phyloP scores from a whole-genome alignment of 805 yeast genomes.

The Hanseniaspora guilliermondii region DNA sequence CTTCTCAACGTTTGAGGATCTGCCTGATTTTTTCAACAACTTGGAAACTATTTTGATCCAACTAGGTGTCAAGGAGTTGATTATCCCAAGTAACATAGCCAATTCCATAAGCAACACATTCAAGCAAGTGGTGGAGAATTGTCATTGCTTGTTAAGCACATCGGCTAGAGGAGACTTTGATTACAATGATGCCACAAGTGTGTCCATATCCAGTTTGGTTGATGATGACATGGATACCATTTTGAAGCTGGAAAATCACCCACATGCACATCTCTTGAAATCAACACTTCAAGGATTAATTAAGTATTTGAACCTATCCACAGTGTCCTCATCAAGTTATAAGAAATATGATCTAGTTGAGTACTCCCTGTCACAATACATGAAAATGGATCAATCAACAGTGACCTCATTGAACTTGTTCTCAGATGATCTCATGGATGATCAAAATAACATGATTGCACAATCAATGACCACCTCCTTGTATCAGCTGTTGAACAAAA shows the following conservation, averaged over 20 bases:
- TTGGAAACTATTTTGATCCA: slow-evolving; percentile 79
- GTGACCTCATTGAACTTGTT: slow-evolving; percentile 76
- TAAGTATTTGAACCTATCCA: slow-evolving; percentile 45
- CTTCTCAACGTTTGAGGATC: slow-evolving; percentile 79
- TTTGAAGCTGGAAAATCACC: slow-evolving; percentile 14
- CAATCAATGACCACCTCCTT: slow-evolving; percentile 40
- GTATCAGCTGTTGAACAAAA: slow-evolving; percentile 73
- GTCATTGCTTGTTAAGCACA: slow-evolving; percentile 60
- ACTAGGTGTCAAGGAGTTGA: slow-evolving; percentile 74
- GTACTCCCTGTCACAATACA: slow-evolving; percentile 64
- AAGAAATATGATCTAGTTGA: slow-evolving; percentile 46
- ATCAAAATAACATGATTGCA: slow-evolving; percentile 25
- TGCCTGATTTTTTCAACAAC: slow-evolving; percentile 53
- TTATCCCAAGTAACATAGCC: slow-evolving; percentile 36
- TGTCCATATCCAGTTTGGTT: slow-evolving; percentile 61
- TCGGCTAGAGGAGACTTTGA: slow-evolving; percentile 46
- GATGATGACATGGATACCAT: slow-evolving; percentile 27
- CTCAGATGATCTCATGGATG: slow-evolving; percentile 33
- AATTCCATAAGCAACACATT: slow-evolving; percentile 46
- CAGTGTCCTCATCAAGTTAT: slow-evolving; percentile 27
- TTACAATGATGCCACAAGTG: slow-evolving; percentile 52
- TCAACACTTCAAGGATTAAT: slow-evolving; percentile 39
- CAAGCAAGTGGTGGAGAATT: slow-evolving; percentile 59
- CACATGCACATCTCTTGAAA: not conserved
- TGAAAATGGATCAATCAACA: slow-evolving; percentile 87